A percentile compares a stretch with the other conserved stretches of the same genome.
These are phyloP conservation scores for Candida patagonica DNA, from an alignment of 805 yeast genomes.

Conservation along the genomic window DNA sequence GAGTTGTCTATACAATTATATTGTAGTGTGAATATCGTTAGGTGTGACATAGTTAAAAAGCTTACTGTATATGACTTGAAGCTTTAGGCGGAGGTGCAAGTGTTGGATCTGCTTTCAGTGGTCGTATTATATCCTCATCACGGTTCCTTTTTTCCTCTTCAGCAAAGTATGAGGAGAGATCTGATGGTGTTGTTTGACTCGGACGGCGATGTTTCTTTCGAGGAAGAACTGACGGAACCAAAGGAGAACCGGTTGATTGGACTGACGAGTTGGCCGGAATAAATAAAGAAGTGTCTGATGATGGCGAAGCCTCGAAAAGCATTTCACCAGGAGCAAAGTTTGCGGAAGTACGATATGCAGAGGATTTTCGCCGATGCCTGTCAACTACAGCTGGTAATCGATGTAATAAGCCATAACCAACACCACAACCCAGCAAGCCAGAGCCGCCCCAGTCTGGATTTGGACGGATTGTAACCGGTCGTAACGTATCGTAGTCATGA, in stretches of 20 bases:
- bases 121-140: conserved; percentile 17
- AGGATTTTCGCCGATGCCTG: conserved; percentile 9
- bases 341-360: conserved; percentile 1
- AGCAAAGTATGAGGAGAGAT: conserved; percentile 20
- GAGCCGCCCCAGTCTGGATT: conserved; percentile 71
- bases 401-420: conserved; percentile 87
- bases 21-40: background rate
- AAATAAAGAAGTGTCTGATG: background rate
- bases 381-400: conserved; percentile 58
- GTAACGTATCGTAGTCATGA: conserved; percentile 72
- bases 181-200: conserved; percentile 1
- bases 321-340: conserved; percentile 30
- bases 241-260: background rate
- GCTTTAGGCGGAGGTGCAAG: conserved; percentile 20
- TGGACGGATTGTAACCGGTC: conserved; percentile 79
- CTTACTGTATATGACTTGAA: background rate
- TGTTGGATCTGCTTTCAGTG: conserved; percentile 15
- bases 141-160: conserved; percentile 20
- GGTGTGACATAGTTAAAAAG: background rate
- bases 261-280: background rate
- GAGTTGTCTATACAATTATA: background rate
- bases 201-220: conserved; percentile 8
- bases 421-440: conserved; percentile 87
- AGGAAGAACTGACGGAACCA: conserved; percentile 2
- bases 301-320: conserved; percentile 29